Evolutionary conservation across 306 rosid species (phyloP).

Genomic region (Echinosophora koreensis): DNA sequence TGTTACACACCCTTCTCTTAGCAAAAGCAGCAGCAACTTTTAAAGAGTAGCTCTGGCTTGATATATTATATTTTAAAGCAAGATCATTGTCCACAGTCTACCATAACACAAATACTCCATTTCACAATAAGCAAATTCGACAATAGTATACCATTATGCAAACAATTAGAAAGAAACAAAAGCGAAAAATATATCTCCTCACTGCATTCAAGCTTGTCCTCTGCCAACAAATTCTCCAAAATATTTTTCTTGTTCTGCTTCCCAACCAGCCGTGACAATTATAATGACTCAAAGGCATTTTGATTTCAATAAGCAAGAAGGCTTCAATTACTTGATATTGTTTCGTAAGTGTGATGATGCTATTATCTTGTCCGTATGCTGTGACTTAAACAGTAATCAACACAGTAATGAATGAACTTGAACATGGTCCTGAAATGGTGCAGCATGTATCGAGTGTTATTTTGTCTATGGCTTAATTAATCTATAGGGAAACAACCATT

Average conservation of each 20-base stretch:
- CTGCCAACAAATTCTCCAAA: conserved; percentile 97
- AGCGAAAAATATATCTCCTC: conserved; percentile 56
- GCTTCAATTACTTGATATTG: not conserved
- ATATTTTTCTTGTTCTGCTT: conserved; percentile 98
- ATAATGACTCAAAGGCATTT: conserved; percentile 96
- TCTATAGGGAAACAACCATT: too few species aligned
- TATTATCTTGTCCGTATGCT: too few species aligned
- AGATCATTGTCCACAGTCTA: conserved; percentile 98
- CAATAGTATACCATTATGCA: conserved; percentile 8
- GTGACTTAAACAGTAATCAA: too few species aligned
- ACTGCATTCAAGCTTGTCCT: conserved; percentile 99
- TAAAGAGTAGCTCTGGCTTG: conserved; percentile 99
- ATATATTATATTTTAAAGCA: conserved; percentile 94
- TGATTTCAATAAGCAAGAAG: conserved; percentile 86
- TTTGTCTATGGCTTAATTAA: too few species aligned
- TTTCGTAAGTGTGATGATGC: conserved; percentile 11
- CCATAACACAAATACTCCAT: conserved; percentile 34
- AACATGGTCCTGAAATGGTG: too few species aligned
- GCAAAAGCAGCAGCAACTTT: conserved; percentile 99
- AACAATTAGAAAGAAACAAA: conserved; percentile 19
- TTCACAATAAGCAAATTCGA: conserved; percentile 30
- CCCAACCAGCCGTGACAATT: conserved; percentile 93
- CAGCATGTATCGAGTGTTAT: too few species aligned
- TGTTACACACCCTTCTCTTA: conserved; percentile 97
- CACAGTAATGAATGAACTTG: too few species aligned